These are phyloP conservation scores for Pythium guiyangense DNA, from an alignment of 352 stramenopile genomes.

Conservation along the genomic window DNA sequence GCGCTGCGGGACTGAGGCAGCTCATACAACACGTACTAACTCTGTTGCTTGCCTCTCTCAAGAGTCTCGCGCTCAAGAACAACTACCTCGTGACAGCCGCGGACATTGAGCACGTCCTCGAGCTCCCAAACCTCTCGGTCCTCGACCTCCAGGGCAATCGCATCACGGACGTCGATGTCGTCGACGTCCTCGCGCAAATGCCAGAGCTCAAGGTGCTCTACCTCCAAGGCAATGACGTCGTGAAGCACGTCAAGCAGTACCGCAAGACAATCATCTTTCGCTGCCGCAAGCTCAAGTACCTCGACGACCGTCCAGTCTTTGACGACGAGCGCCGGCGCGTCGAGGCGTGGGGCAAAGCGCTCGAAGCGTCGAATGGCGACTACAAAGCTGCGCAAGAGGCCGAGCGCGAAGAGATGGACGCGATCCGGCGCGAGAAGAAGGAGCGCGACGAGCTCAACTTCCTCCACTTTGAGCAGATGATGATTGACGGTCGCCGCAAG, in stretches of 20 bases:
- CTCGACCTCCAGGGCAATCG: conserved; percentile 84
- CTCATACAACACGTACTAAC: no score
- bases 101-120: conserved; percentile 59
- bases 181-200: conserved; percentile 66
- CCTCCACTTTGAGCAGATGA: conserved; percentile 84
- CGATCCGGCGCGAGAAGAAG: conserved; percentile 84
- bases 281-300: conserved; percentile 74
- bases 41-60: neutral
- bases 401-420: conserved; percentile 82
- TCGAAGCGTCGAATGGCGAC: conserved; percentile 61
- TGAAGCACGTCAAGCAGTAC: conserved; percentile 88
- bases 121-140: conserved; percentile 62
- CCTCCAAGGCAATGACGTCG: conserved; percentile 78
- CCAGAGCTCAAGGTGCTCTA: conserved; percentile 84
- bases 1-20: neutral
- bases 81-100: conserved; percentile 65
- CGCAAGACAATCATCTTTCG: conserved; percentile 76
- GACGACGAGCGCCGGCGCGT: conserved; percentile 83
- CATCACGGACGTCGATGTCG: conserved; percentile 53
- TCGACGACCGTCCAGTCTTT: conserved; percentile 84
- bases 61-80: conserved; percentile 70
- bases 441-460: conserved; percentile 86
- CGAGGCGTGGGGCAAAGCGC: conserved; percentile 62
- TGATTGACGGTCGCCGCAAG: conserved; percentile 64
- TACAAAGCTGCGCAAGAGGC: conserved; percentile 79